Evolutionary conservation across 2,329 filamentous ascomycete genomes (phyloP), one percentile per base, ranked within the genome.

Genomic region (Penicillium sclerotigenum): DNA sequence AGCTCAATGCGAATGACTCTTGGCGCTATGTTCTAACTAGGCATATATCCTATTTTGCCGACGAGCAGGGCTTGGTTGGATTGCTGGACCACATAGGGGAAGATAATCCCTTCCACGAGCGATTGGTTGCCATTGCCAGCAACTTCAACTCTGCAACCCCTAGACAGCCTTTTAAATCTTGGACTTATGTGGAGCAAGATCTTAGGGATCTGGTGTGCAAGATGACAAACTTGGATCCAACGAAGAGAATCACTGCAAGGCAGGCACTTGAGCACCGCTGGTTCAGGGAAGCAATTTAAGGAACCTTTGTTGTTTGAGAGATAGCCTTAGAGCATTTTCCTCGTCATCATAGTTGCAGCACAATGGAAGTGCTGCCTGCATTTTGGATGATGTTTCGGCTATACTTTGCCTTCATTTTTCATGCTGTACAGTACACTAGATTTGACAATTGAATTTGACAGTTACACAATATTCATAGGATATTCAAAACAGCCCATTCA

Each of bases 11-110:
- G n/a, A 9, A 5, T 6, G 42, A 45, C 28, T 45, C 42, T 45
- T 45, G 42, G 42, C 28, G 42, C 4, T 45, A 45, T 24, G 10
- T 22, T 46, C 42, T 46, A 28, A 9, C 7, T 18, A 33, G 16
- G 18, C 28, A 46, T 16, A 29, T 80, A 31, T 81, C 77, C 5
- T 77, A 76, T 58, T 81, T 80, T 65, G 73, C 71, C 26, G 45
- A 58, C 13, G 34, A 54, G 13, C 47, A 56, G 1, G 70, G 74
- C 43, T 67, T 79, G 34, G 66, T 72, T 47, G 71, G 71, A 1
- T 28, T 79, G 34, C 65, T 80, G 24, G 62, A 71, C 45, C 74
- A 77, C 63, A 72, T 79, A 33, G 75, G 75, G 34, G 40, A 58
- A 51, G 67, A 72, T 10, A 75, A 73, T 57, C 72, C 72, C 22